Conservation (phyloP, 2,329 filamentous ascomycete genomes). For the Neodidymelliopsis sp. region DNA sequence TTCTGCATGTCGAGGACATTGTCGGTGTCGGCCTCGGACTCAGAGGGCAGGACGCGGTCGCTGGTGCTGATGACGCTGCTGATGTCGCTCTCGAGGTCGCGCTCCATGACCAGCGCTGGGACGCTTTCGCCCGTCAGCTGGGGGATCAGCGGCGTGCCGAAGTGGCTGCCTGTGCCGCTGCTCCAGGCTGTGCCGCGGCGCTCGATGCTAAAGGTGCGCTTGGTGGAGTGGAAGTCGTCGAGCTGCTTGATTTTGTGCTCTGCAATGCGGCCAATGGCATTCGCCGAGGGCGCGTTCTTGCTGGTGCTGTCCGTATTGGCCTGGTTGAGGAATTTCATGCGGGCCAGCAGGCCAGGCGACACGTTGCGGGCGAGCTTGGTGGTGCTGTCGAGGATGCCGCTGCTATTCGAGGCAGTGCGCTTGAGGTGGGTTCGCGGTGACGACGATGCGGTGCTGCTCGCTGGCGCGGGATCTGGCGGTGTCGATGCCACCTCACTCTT, state of each 20-base stretch:
- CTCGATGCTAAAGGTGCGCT: constrained; percentile 63
- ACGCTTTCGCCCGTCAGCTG: constrained; percentile 49
- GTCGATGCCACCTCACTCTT: constrained; percentile 22
- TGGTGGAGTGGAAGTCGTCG: constrained; percentile 67
- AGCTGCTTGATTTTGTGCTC: constrained; percentile 74
- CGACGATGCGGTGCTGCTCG: constrained; percentile 25
- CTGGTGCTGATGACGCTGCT: constrained; percentile 61
- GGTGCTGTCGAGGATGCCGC: constrained; percentile 25
- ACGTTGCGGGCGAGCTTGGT: constrained; percentile 50
- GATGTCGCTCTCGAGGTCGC: constrained; percentile 54
- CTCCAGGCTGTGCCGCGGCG: constrained; percentile 77
- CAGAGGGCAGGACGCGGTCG: constrained; percentile 60
- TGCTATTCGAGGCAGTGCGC: constrained; percentile 21
- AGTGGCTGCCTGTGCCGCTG: constrained; percentile 58
- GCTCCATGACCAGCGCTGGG: constrained; percentile 48
- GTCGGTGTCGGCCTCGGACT: constrained; percentile 54
- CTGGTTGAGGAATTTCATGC: constrained; percentile 54
- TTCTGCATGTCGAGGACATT: constrained; percentile 76
- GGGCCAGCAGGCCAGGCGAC: constrained; percentile 54
- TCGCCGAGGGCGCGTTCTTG: constrained; percentile 30
- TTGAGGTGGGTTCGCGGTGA: constrained; percentile 23
- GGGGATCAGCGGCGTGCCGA: constrained; percentile 39
- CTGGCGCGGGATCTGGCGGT: constrained; percentile 25
- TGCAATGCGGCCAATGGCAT: constrained; percentile 69
- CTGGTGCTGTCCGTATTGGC: constrained; percentile 46